phyloP scores from a whole-genome alignment of 495 filamentous ascomycete species.

The Echria macrotheca region DNA sequence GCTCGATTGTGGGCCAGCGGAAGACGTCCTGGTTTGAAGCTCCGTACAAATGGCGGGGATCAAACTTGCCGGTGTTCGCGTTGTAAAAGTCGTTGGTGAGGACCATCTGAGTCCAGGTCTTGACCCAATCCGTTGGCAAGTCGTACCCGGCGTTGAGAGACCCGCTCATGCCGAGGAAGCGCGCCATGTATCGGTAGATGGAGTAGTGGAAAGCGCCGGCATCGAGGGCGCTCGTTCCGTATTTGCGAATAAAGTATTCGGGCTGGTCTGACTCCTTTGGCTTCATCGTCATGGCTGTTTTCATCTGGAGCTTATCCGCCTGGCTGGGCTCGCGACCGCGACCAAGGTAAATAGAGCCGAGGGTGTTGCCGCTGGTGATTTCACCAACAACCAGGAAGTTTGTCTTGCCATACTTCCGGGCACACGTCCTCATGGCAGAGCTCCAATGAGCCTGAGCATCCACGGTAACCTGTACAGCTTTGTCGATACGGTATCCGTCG shows the following conservation, averaged over 20 bases:
- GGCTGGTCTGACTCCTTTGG: constrained; percentile 35
- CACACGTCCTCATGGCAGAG: constrained; percentile 50
- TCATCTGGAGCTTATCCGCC: constrained; percentile 14
- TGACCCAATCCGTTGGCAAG: constrained; percentile 52
- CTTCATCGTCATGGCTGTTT: constrained; percentile 39
- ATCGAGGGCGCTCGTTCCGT: constrained; percentile 57
- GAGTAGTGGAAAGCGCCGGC: constrained; percentile 66
- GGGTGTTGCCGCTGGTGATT: constrained; percentile 57
- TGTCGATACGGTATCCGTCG: constrained; percentile 66
- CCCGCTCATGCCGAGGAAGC: constrained; percentile 63
- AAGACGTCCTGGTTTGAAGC: constrained; percentile 70
- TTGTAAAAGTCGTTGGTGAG: constrained; percentile 61
- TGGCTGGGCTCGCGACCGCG: constrained; percentile 56
- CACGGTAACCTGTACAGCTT: constrained; percentile 60
- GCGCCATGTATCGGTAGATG: constrained; percentile 60
- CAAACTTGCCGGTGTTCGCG: constrained; percentile 63
- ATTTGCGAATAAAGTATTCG: constrained; percentile 30
- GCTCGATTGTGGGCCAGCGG: constrained; percentile 60
- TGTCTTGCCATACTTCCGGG: constrained; percentile 48
- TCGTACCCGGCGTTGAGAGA: constrained; percentile 55
- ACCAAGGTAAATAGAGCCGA: constrained; percentile 63
- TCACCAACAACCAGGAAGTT: constrained; percentile 65
- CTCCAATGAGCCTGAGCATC: constrained; percentile 58
- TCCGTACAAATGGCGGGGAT: constrained; percentile 67
- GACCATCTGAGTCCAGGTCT: constrained; percentile 54